Base-by-base conservation (phyloP, 2,329 filamentous ascomycete species). In the Thelonectria rubi region DNA sequence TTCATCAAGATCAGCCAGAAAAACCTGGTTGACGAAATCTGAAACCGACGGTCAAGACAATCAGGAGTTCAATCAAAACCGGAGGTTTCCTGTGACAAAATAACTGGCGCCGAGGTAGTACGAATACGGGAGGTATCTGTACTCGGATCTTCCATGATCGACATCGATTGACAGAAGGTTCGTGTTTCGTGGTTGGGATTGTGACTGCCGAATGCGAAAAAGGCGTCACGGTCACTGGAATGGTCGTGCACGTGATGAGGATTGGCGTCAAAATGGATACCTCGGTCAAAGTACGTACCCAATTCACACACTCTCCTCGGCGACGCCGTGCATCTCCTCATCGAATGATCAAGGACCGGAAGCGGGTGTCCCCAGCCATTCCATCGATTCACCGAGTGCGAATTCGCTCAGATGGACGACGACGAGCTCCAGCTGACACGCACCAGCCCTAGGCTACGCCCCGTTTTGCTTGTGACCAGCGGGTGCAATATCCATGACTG, bases 1-100 rank as follows among this genome's bases (percentile, higher is more conserved):
- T 51, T 37, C 40, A 39, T 17, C n/a, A 21, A 17, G 58, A 60
- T 56, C 58, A 56, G 21, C 52, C 47, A 39, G 47, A 51, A 55
- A 50, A 56, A 21, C 48, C 30, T 45, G 46, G 30, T 2, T n/a
- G 45, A 34, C 40, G 43, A 56, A 56, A 42, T 45, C 39, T 37
- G 34, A 37, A 15, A 18, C 12, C 18, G 24, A 43, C 30, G 32
- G 20, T 43, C 14, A 56, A 24, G 24, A 15, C 34, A 37, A 37
- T 37, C 34, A 37, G 34, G 34, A 37, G 34, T 14, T 37, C 12
- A 37, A 11, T 15, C 5, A 30, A 5, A 30, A 30, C 8, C 14
- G 10, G 34, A 40, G 37, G 8, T 32, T 56, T 49, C 6, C 34
- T 37, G 11, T 37, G 24, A 21, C 30, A 15, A 15, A 37, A 43